Percentiles rank a stretch among this genome's conserved stretches.
phyloP scores from a whole-genome alignment of 208 protist species.

The Trypanosoma congolense region DNA sequence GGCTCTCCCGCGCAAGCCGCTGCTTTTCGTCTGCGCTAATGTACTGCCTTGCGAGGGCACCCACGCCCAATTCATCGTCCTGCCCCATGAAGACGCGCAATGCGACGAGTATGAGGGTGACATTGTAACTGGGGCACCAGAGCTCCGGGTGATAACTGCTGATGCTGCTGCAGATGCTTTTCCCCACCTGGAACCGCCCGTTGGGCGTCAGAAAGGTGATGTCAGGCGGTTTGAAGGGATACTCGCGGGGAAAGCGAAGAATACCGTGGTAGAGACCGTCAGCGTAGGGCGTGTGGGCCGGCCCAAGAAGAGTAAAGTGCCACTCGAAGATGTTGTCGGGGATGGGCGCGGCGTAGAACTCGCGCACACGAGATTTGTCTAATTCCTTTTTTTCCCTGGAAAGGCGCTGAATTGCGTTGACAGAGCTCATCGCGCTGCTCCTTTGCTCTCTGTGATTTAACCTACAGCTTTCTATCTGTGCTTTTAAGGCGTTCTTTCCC shows the following conservation, averaged over 20 bases:
- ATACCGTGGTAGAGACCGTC: slow-evolving; percentile 86
- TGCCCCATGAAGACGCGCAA: slow-evolving; percentile 82
- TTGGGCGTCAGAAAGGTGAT: slow-evolving; percentile 86
- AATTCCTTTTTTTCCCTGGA: slow-evolving; percentile 46
- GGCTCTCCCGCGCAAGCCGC: slow-evolving; percentile 41
- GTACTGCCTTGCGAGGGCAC: slow-evolving; percentile 42
- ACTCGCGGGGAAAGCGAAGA: slow-evolving; percentile 73
- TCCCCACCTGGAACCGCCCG: slow-evolving; percentile 74
- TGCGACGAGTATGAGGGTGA: slow-evolving; percentile 55
- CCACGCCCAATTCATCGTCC: slow-evolving; percentile 74
- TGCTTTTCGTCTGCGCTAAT: slow-evolving; percentile 32
- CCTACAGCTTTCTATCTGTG: too few species aligned
- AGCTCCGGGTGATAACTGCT: slow-evolving; percentile 87
- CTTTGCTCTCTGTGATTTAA: too few species aligned
- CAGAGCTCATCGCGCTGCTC: slow-evolving; percentile 25
- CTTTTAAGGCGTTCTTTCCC: slow-evolving; percentile 6
- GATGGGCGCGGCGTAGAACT: slow-evolving; percentile 55
- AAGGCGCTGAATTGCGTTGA: slow-evolving; percentile 69
- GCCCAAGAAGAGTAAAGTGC: slow-evolving; percentile 97
- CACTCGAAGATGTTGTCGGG: slow-evolving; percentile 97
- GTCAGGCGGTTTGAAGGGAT: slow-evolving; percentile 84
- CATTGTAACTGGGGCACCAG: slow-evolving; percentile 81
- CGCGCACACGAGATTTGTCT: slow-evolving; percentile 51
- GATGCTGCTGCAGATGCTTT: slow-evolving; percentile 85
- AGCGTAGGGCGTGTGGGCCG: slow-evolving; percentile 46